Evolutionary conservation across 108 stramenopile species (phyloP).

Genomic region (Craspedostauros australis): DNA sequence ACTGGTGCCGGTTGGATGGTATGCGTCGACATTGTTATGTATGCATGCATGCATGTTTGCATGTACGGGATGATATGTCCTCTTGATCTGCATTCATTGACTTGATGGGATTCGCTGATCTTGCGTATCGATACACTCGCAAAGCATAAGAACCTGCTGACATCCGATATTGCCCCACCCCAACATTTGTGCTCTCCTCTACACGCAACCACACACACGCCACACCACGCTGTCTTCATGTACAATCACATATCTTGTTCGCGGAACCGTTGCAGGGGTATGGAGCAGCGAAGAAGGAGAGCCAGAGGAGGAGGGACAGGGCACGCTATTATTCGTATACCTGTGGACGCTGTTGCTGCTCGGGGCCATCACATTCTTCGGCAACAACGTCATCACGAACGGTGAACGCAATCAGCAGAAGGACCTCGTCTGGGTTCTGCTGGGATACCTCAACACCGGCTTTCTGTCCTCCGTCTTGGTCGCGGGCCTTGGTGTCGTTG

Average conservation of each 20-base stretch:
- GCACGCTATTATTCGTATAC: slow-evolving; percentile 15
- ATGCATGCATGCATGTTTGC: no score
- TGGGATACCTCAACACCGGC: slow-evolving; percentile 8
- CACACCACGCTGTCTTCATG: no score
- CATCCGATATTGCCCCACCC: background rate
- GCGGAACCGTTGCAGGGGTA: slow-evolving; percentile 8
- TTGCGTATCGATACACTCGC: no score
- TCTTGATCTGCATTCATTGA: background rate
- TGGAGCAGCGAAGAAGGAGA: slow-evolving; percentile 6
- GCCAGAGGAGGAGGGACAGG: slow-evolving; percentile 9
- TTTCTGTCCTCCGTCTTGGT: slow-evolving; percentile 10
- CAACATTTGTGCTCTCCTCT: background rate
- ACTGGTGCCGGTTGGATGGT: no score
- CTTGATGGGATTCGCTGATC: no score
- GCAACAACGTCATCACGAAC: slow-evolving; percentile 2
- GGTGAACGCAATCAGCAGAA: background rate
- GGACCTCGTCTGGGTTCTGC: slow-evolving; percentile 4
- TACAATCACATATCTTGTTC: no score
- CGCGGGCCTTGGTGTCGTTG: slow-evolving; percentile 2
- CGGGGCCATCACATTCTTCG: background rate
- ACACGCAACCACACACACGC: no score
- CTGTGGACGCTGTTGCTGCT: slow-evolving; percentile 9
- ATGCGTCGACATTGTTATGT: no score
- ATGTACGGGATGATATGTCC: background rate
- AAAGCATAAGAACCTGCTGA: background rate